Evolutionary conservation across 1,139 yeast genomes (phyloP).

Genomic region (Magnusiomyces magnusii): DNA sequence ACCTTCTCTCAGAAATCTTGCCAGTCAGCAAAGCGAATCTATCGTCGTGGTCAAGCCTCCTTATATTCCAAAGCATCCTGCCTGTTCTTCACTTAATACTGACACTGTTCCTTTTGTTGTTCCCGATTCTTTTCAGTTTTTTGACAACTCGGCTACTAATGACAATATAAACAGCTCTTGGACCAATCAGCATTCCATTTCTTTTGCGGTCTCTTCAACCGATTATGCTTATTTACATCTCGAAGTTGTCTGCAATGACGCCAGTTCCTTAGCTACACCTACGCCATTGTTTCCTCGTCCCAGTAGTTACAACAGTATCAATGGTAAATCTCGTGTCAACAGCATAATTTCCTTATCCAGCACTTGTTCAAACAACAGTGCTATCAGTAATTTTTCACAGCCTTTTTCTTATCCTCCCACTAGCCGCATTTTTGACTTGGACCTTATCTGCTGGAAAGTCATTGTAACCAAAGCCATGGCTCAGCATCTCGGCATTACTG

Average conservation of each 20-base stretch:
- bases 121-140: constrained; percentile 1
- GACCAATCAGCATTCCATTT: neutral
- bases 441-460: constrained; percentile 40
- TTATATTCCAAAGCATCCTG: neutral
- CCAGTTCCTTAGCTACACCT: neutral
- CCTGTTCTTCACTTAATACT: neutral
- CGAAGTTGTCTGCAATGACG: constrained; percentile 18
- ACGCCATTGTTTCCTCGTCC: neutral
- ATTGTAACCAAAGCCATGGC: constrained; percentile 33
- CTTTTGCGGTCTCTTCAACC: constrained; percentile 24
- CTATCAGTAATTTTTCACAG: neutral
- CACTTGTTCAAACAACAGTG: neutral
- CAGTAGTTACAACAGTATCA: neutral
- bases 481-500: constrained; percentile 37
- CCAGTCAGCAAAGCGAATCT: neutral
- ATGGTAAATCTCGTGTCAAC: neutral
- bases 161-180: neutral
- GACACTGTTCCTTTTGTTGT: constrained; percentile 1
- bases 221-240: constrained; percentile 37
- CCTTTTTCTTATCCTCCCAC: neutral
- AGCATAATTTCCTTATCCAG: neutral
- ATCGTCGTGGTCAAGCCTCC: neutral
- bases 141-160: no score
- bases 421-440: constrained; percentile 23
- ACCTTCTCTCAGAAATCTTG: neutral